Base-by-base conservation (phyloP, 495 filamentous ascomycete genomes). In the Penicillium salamii region DNA sequence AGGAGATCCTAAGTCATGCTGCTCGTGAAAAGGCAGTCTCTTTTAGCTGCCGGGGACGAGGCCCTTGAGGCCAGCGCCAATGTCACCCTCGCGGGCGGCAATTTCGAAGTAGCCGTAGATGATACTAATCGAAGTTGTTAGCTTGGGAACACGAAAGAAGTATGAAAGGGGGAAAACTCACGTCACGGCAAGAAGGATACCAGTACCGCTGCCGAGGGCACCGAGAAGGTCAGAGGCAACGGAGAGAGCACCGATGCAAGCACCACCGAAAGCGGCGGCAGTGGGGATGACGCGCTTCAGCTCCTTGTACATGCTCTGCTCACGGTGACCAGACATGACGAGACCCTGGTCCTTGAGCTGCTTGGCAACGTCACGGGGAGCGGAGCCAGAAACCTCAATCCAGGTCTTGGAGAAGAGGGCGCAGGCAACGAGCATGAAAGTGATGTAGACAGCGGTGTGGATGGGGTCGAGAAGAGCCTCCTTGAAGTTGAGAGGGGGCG, bases 291-390 rank as follows among this genome's bases (percentile, higher is more conserved):
- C 90, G 58, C 95, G 84, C 87, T 99, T 99, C 46, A 99, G 80
- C 69, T 99, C 95, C 82, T 93, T 95, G 83, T 99, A 99, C 95
- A 97, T 97, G 81, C 89, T 95, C 80, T 97, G 91, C 74, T 99
- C 95, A 75, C 95, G 85, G 76, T 99, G 95, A 54, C 95, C 95
- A 60, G 95, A 93, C 95, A 99, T 99, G 61, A 97, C 91, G 41
- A 99, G 85, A 62, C 95, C 92, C 74, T 97, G 92, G 65, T 97
- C 95, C 84, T 99, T 99, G 65, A 99, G 83, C 76, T 99, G 95
- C 85, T 99, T 99, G 56, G 95, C 95, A 54, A 99, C 95, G 66
- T 99, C 95, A 68, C 95, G 87, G 19, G 95, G 95, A 71, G 88
- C 89, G 50, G 91, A 96, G 67, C 95, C 95, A 29, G 92, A 97